Conservation (phyloP, 2,329 filamentous ascomycete species). For the Neospermospora avenae region DNA sequence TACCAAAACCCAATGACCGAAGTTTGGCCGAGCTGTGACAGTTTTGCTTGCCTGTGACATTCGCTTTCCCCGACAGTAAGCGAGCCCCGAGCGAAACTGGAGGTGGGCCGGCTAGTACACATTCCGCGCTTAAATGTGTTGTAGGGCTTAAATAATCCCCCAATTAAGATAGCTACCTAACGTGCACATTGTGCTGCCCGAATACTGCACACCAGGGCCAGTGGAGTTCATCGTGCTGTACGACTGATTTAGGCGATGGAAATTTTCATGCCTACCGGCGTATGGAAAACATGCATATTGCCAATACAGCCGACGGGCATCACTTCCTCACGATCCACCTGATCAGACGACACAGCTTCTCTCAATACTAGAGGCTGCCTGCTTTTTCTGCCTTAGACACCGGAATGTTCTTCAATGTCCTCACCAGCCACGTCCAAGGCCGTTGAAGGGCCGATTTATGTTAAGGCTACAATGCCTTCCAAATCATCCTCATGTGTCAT, state of each 20-base stretch:
- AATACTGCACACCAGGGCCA: not conserved
- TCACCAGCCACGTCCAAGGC: conserved; percentile 6
- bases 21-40: no score
- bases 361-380: not conserved
- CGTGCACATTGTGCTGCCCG: conserved; percentile 2
- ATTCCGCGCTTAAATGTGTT: not conserved
- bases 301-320: not conserved
- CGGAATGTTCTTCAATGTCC: conserved; percentile 15
- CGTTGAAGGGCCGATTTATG: not conserved
- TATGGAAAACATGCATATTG: conserved; percentile 1
- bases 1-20: no score
- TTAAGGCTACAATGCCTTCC: conserved; percentile 20
- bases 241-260: conserved; percentile 19
- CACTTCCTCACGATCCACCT: conserved; percentile 10
- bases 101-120: no score
- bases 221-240: not conserved
- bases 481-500: conserved; percentile 28
- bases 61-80: no score
- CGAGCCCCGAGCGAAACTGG: no score
- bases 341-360: conserved; percentile 3
- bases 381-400: not conserved
- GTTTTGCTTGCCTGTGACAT: no score
- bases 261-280: conserved; percentile 9
- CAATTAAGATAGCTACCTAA: not conserved
- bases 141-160: not conserved